Base-by-base conservation (phyloP, 768 basidiomycete genomes). In the Termitomyces sp. region DNA sequence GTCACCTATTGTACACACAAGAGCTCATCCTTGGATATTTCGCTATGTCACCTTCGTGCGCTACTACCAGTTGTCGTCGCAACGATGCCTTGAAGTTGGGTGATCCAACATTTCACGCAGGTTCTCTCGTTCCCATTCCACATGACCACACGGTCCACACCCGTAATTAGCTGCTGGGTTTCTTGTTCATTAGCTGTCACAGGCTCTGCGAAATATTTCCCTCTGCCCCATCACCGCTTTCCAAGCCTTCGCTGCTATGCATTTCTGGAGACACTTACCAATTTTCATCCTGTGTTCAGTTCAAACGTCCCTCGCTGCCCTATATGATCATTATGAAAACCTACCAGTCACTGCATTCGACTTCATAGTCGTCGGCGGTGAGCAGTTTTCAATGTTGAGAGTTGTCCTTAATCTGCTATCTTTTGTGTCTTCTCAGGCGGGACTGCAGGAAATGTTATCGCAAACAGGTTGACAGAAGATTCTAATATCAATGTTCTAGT, bases 351-450 rank as follows among this genome's bases (percentile, higher is more conserved):
- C 35, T 24, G n/a, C 47, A 2, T 59, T 52, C 40, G 56, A 62
- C 30, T 62, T 60, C 18, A 38, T 59, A n/a, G 33, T 62, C 18
- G 36, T 60, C 20, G 52, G 61, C 43, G 58, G 58, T 59, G 22
- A 35, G 53, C 48, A 30, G 10, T n/a, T 30, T 30, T 30, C 22
- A 10, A 42, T 42, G 4, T 22, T n/a, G 1, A 13, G 12, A 44
- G 10, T 13, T 12, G 20, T 22, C 4, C 20, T 42, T 42, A 6
- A 42, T 35, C 12, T 10, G 12, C 9, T 26, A 9, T 50, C 6
- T 36, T 51, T 24, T 18, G 16, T 36, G 40, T 20, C 40, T n/a
- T 1, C 13, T 20, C 2, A 51, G 50, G 50, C 22, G 50, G 50
- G 22, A 51, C 50, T 51, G 50, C 50, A 36, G 50, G 50, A 36